Evolutionary conservation across 257 asterid genomes (phyloP), one percentile per base, ranked within the genome.

Genomic region (Thymus quinquecostatus): DNA sequence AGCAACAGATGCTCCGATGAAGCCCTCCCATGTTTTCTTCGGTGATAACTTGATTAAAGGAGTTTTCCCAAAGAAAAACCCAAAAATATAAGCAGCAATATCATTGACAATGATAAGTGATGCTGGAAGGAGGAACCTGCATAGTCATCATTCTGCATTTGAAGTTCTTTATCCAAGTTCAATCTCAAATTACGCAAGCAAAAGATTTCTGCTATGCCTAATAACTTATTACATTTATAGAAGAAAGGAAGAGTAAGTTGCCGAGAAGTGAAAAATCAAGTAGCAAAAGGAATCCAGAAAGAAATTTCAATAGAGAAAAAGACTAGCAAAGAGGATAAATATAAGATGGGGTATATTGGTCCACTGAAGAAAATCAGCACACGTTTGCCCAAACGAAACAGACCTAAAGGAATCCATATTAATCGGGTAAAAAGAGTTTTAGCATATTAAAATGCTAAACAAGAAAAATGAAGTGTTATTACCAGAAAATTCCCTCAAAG

Each of bases 81-180:
- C 97, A 28, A 87, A 89, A 58, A 91, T 72, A 81, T 91, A 91
- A 78, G 97, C 96, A 77, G 95, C 96, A 57, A 86, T 84, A 66
- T 91, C 97, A 58, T 89, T 87, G 80, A 91, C 82, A 66, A 87
- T 91, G 30, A 91, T 89, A 65, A 91, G 96, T 49, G 96, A 91
- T 76, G 96, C 97, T 59, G 97, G 97, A 80, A 91, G 95, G 86
- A 89, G 97, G 84, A 91, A 91, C 97, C 97, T 91, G 97, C 91
- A 87, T 56, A 45, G 71, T 51, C 64, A 55, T 62, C 66, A 78
- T 70, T 41, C 72, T 58, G 65, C 48, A 61, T 75, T 56, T 76
- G 43, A 81, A 72, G 75, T 71, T 75, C 68, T 71, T 70, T 70
- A 76, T 14, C 64, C 44, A 78, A 34, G 72, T 69, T 58, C 68